These are phyloP conservation scores for Panicum miliaceum DNA, from an alignment of 176 grass and related monocot species.

Conservation along the genomic window DNA sequence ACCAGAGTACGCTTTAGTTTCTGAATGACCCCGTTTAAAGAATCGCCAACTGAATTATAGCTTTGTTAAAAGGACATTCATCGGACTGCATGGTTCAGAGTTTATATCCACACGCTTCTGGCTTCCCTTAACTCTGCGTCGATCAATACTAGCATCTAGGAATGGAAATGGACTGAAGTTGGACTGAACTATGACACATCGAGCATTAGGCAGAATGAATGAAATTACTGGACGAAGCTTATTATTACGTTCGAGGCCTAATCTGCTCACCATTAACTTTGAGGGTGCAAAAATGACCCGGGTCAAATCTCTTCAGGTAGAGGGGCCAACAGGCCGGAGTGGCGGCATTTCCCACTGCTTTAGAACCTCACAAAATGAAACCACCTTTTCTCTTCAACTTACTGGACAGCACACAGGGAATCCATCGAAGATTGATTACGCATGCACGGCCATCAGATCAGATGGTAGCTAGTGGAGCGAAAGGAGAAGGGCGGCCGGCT, in stretches of 20 bases:
- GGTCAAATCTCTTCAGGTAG: conserved; percentile 9
- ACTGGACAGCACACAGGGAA: neutral
- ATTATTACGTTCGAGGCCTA: too few species aligned
- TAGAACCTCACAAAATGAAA: neutral
- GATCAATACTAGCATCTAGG: neutral
- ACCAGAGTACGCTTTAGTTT: too few species aligned
- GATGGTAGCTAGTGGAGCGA: too few species aligned
- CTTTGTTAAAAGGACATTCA: too few species aligned
- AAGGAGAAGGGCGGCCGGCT: too few species aligned
- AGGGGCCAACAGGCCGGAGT: neutral
- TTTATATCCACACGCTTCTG: too few species aligned
- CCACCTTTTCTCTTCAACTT: neutral
- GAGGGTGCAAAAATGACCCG: neutral
- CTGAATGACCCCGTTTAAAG: too few species aligned
- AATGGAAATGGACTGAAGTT: neutral
- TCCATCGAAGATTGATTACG: neutral
- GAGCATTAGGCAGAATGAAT: too few species aligned
- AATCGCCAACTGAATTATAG: too few species aligned
- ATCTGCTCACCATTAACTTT: neutral
- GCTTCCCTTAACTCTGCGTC: too few species aligned
- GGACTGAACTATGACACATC: neutral
- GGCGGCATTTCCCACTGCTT: neutral
- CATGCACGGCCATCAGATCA: too few species aligned
- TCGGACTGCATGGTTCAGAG: too few species aligned
- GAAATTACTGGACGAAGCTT: neutral